Evolutionary conservation across 257 asterid genomes (phyloP).

Genomic region (Buddleja alternifolia): DNA sequence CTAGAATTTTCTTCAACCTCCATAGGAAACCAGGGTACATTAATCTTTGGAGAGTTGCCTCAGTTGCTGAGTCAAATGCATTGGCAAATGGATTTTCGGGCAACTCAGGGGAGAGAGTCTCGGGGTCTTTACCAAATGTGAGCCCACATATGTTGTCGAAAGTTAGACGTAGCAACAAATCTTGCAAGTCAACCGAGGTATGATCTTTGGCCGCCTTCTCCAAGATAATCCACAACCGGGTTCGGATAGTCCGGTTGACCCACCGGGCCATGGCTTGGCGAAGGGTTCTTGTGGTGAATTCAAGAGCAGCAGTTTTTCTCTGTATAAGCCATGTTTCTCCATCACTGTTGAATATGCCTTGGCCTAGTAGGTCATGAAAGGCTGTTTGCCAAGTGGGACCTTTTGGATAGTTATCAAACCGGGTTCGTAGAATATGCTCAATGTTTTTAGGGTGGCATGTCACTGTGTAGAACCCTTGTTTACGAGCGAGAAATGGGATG

Average conservation of each 20-base stretch:
- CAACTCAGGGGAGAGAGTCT: slow-evolving; percentile 69
- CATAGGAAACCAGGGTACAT: slow-evolving; percentile 74
- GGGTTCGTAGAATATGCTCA: slow-evolving; percentile 78
- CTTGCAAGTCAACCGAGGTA: slow-evolving; percentile 66
- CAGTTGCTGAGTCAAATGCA: slow-evolving; percentile 86
- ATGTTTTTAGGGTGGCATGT: slow-evolving; percentile 82
- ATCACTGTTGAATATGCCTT: slow-evolving; percentile 84
- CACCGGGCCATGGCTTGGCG: slow-evolving; percentile 94
- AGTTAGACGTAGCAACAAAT: slow-evolving; percentile 65
- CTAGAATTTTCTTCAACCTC: slow-evolving; percentile 64
- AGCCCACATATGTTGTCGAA: slow-evolving; percentile 88
- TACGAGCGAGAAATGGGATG: slow-evolving; percentile 64
- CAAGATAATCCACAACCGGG: slow-evolving; percentile 70
- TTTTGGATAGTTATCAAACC: slow-evolving; percentile 85
- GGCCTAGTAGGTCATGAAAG: slow-evolving; percentile 83
- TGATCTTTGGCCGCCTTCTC: slow-evolving; percentile 60
- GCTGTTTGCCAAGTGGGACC: slow-evolving; percentile 91
- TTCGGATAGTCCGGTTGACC: slow-evolving; percentile 84
- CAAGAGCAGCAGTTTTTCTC: slow-evolving; percentile 84
- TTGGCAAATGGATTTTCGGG: slow-evolving; percentile 76
- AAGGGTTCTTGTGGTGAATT: slow-evolving; percentile 84
- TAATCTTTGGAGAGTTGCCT: slow-evolving; percentile 74
- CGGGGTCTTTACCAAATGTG: slow-evolving; percentile 84
- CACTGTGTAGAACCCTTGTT: slow-evolving; percentile 75
- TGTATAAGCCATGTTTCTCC: slow-evolving; percentile 89